Evolutionary conservation across 1,139 yeast genomes (phyloP).

Genomic region (Zygoascus meyerae): DNA sequence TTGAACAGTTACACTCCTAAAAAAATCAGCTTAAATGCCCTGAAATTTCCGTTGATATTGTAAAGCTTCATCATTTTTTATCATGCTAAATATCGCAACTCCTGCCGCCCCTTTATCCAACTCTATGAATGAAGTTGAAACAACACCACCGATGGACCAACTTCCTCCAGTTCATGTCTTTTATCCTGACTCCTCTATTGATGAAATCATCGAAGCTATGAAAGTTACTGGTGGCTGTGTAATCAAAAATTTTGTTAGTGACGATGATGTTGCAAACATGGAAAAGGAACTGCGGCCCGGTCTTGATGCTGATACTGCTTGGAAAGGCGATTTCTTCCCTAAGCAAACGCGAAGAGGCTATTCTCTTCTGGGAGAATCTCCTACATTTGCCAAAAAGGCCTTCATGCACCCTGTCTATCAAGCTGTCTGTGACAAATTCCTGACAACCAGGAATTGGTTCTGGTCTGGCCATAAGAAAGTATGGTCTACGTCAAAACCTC

Average conservation of each 20-base stretch:
- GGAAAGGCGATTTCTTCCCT: constrained; percentile 13
- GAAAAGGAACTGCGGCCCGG: constrained; percentile 12
- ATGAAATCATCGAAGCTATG: constrained; percentile 7
- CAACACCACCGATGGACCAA: not conserved
- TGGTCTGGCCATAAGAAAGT: constrained; percentile 11
- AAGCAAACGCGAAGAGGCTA: constrained; percentile 11
- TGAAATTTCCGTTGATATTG: too few species aligned
- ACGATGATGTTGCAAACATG: constrained; percentile 10
- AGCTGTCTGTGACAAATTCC: constrained; percentile 9
- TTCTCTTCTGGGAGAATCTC: constrained; percentile 10
- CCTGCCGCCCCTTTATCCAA: not conserved
- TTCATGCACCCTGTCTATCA: constrained; percentile 5
- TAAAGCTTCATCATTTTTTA: not conserved
- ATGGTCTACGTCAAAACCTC: constrained; percentile 9
- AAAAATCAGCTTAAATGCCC: too few species aligned
- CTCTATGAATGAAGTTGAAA: not conserved
- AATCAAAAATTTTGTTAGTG: constrained; percentile 9
- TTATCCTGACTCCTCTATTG: constrained; percentile 1
- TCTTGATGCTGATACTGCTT: constrained; percentile 9
- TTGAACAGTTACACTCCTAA: too few species aligned
- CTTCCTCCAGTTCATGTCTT: constrained; percentile 4
- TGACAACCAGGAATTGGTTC: constrained; percentile 7
- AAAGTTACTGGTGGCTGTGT: constrained; percentile 12
- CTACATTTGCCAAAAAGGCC: constrained; percentile 9
- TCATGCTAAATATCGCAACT: not conserved